Conservation (phyloP, 331 rosid genomes). For the Telfairia occidentalis region DNA sequence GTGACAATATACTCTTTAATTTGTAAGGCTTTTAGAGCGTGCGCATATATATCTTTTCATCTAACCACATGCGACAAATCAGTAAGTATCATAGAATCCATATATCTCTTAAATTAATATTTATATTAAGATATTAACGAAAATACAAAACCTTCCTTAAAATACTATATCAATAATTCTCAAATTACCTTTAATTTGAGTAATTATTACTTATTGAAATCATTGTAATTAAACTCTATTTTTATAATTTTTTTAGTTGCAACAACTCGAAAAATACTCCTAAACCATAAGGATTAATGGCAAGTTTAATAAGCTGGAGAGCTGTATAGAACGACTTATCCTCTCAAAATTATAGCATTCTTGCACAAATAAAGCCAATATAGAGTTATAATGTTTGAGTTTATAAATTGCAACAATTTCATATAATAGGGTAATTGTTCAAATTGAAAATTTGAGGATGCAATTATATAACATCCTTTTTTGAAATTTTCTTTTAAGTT, state of each 20-base stretch:
- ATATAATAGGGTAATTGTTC: no score
- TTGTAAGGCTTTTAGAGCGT: slow-evolving; percentile 14
- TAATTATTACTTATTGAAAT: background rate
- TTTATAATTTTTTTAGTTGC: background rate
- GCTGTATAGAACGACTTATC: no score
- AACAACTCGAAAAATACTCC: background rate
- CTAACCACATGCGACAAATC: slow-evolving; percentile 10
- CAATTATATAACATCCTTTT: background rate
- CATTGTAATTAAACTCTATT: background rate
- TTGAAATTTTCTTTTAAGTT: background rate
- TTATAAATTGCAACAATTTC: no score
- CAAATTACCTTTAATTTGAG: background rate
- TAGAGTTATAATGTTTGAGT: no score
- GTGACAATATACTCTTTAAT: slow-evolving; percentile 1
- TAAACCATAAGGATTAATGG: no score
- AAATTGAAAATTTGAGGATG: no score
- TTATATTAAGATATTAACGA: background rate
- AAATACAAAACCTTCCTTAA: background rate
- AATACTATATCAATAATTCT: background rate
- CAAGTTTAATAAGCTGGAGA: background rate
- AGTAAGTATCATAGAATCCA: slow-evolving; percentile 1
- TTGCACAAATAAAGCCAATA: no score
- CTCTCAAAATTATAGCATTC: no score
- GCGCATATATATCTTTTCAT: slow-evolving; percentile 8
- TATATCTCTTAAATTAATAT: background rate